A percentile compares a stretch with the other conserved stretches of the same genome.
These are phyloP conservation scores for Alloteropsis angusta DNA, from an alignment of 202 grass and related monocot genomes.

Conservation along the genomic window DNA sequence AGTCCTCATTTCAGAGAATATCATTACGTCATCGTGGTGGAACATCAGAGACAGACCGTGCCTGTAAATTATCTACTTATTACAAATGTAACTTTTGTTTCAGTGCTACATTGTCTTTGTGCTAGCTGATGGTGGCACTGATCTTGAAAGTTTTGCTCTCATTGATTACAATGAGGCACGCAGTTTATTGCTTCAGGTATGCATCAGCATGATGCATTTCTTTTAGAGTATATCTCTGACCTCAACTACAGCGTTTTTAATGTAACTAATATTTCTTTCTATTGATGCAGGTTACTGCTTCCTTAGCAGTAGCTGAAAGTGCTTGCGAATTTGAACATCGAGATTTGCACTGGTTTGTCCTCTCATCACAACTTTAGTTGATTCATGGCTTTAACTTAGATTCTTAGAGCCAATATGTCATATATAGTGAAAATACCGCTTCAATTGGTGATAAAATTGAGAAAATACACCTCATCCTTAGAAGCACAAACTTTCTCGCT, in stretches of 20 bases:
- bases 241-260: conserved; percentile 2
- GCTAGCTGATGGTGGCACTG: conserved; percentile 80
- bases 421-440: not conserved
- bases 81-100: conserved; percentile 26
- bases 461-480: not conserved
- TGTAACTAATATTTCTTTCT: not conserved
- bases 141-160: conserved; percentile 79
- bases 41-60: not conserved
- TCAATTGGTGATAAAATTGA: not conserved
- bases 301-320: conserved; percentile 79
- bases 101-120: conserved; percentile 91
- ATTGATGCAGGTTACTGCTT: conserved; percentile 51
- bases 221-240: conserved; percentile 4
- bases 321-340: conserved; percentile 94
- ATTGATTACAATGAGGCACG: conserved; percentile 57
- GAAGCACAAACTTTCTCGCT: not conserved
- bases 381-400: conserved; percentile 5
- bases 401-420: not conserved
- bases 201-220: conserved; percentile 14
- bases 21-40: not conserved
- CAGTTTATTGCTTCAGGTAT: conserved; percentile 83
- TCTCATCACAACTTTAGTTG: conserved; percentile 11
- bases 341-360: conserved; percentile 88
- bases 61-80: not conserved
- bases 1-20: not conserved